phyloP scores from a whole-genome alignment of 176 grass and related monocot species.

The Bromus sterilis region DNA sequence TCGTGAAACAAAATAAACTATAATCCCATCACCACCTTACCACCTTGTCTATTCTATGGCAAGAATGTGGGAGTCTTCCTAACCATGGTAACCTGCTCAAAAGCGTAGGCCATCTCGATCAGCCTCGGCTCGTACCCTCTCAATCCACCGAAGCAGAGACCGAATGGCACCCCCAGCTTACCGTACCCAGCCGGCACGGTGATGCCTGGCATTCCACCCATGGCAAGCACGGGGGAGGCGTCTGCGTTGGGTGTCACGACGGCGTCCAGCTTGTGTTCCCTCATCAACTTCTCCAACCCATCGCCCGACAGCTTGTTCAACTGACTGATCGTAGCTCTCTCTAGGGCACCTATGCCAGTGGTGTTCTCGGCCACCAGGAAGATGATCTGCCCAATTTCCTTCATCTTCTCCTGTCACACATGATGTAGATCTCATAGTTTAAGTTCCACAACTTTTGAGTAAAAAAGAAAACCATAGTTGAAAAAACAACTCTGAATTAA shows the following conservation, averaged over 20 bases:
- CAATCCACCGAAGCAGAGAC: slow-evolving; percentile 50
- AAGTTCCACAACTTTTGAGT: no score
- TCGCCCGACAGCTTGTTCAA: slow-evolving; percentile 23
- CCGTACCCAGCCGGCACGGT: slow-evolving; percentile 50
- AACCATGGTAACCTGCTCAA: slow-evolving; percentile 46
- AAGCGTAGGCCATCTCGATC: slow-evolving; percentile 53
- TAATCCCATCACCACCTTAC: not conserved
- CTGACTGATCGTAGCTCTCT: slow-evolving; percentile 19
- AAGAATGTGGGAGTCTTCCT: slow-evolving; percentile 36
- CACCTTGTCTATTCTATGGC: not conserved
- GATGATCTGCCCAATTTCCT: slow-evolving; percentile 37
- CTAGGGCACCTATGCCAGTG: not conserved
- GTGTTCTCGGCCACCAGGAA: slow-evolving; percentile 49
- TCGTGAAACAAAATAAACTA: not conserved
- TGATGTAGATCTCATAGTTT: not conserved
- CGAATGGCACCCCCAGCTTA: slow-evolving; percentile 30
- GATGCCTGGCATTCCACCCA: slow-evolving; percentile 54
- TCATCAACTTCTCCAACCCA: slow-evolving; percentile 40
- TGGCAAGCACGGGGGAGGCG: slow-evolving; percentile 2
- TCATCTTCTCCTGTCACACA: slow-evolving; percentile 32
- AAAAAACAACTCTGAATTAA: no score
- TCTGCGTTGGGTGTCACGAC: slow-evolving; percentile 12
- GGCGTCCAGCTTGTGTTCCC: slow-evolving; percentile 33
- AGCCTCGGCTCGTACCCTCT: slow-evolving; percentile 54
- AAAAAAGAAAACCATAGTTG: no score